Evolutionary conservation across 345 rosid genomes (phyloP), one percentile per base, ranked within the genome.

Genomic region (Ceriops decandra): DNA sequence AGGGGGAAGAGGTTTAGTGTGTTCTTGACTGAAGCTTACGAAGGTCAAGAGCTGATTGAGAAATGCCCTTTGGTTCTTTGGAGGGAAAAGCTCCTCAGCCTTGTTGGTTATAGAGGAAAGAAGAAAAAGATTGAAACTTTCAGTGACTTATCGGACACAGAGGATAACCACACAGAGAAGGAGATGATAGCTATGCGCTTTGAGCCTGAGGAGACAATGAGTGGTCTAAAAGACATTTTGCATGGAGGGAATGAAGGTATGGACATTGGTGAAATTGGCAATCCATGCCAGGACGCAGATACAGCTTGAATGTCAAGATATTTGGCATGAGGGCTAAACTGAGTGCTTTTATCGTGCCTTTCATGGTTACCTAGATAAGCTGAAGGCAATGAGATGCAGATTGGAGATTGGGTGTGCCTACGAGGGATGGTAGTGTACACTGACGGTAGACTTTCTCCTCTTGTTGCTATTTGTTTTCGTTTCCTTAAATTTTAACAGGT

Each of bases 1-100:
- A 87, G 97, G 71, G 98, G 98, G 47, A 93, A 90, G 80, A 87
- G 97, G 69, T 88, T 90, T 68, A 88, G 96, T 54, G 97, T 86
- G 72, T 93, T 84, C 77, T 79, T 93, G 71, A 93, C 85, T 19
- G 96, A 85, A 82, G 93, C 84, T 60, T 89, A 87, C 62, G 82
- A 93, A 57, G 90, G 89, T 19, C 69, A 74, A 5, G 87, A 88
- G 71, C 88, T 90, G 70, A 81, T 88, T 63, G 82, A 82, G 72
- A 93, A 87, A 62, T 73, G 83, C 35, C 85, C 85, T 24, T 76
- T 86, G 75, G 80, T 90, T 42, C 63, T 78, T 28, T 90, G 96
- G 93, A 93, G 83, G 80, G 96, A 89, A 77, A 93, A 87, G 75
- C 80, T 85, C 65, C 78, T 83, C 57, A 73, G 81, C 30, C 79